Percentiles rank a stretch among this genome's conserved stretches.
These are phyloP conservation scores for Scutellaria minor DNA, from an alignment of 257 asterid species.

Conservation along the genomic window DNA sequence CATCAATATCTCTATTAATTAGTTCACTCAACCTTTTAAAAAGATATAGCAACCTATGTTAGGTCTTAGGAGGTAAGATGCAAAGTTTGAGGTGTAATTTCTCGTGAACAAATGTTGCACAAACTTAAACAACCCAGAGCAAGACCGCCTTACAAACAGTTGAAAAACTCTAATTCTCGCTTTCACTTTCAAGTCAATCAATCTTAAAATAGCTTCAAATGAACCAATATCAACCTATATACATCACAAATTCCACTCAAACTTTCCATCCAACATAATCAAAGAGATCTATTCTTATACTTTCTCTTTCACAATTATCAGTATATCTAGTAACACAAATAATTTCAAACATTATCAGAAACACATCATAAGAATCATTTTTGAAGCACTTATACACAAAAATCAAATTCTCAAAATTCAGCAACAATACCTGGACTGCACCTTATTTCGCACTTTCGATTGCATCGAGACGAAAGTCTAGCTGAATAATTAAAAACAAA, in stretches of 20 bases:
- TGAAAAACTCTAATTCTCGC: neutral
- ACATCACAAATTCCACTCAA: slow-evolving; percentile 16
- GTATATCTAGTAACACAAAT: neutral
- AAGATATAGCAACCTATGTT: too few species aligned
- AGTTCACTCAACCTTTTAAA: too few species aligned
- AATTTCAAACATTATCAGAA: neutral
- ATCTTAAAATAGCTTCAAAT: slow-evolving; percentile 10
- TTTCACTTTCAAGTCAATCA: neutral
- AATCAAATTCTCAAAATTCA: slow-evolving; percentile 4
- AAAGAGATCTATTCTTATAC: too few species aligned
- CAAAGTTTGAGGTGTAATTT: too few species aligned
- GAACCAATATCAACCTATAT: neutral
- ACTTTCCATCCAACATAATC: neutral
- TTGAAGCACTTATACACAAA: neutral
- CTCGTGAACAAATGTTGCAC: neutral
- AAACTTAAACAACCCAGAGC: neutral
- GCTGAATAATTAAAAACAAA: slow-evolving; percentile 35
- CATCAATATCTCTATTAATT: too few species aligned
- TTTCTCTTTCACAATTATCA: neutral
- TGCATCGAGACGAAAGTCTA: slow-evolving; percentile 44
- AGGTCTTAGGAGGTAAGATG: too few species aligned
- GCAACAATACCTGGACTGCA: slow-evolving; percentile 55
- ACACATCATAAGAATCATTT: neutral
- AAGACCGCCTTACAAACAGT: neutral
- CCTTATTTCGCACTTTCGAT: slow-evolving; percentile 49